Evolutionary conservation across 495 filamentous ascomycete genomes (phyloP).

Genomic region (Podospora fimiseda): DNA sequence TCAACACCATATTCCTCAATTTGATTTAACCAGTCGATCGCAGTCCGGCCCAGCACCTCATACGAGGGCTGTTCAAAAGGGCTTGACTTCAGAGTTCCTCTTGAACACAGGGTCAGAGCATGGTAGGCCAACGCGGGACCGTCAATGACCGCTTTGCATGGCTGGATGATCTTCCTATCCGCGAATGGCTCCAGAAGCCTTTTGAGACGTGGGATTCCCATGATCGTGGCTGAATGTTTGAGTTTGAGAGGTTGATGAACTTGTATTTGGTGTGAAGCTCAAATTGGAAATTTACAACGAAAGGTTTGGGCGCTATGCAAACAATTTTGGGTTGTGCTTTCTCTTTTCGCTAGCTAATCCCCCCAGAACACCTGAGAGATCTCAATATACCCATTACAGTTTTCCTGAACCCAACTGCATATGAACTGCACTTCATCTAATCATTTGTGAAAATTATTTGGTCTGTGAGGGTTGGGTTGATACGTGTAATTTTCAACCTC

Average conservation of each 20-base stretch:
- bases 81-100: conserved; percentile 27
- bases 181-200: conserved; percentile 54
- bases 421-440: no score
- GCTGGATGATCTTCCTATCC: conserved; percentile 36
- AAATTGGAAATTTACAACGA: background rate
- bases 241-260: background rate
- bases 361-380: no score
- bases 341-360: no score
- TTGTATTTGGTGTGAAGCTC: background rate
- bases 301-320: no score
- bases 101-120: conserved; percentile 51
- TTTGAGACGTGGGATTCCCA: conserved; percentile 68
- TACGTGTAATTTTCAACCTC: no score
- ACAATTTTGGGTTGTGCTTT: background rate
- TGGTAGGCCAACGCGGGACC: conserved; percentile 71
- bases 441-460: no score
- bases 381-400: no score
- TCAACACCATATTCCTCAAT: conserved; percentile 44
- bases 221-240: conserved; percentile 21
- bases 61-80: conserved; percentile 56
- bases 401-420: no score
- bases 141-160: conserved; percentile 56
- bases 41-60: conserved; percentile 48
- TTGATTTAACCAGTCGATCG: conserved; percentile 54
- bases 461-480: no score